Evolutionary conservation across 352 stramenopile genomes (phyloP).

Genomic region (Phytophthora nicotianae): DNA sequence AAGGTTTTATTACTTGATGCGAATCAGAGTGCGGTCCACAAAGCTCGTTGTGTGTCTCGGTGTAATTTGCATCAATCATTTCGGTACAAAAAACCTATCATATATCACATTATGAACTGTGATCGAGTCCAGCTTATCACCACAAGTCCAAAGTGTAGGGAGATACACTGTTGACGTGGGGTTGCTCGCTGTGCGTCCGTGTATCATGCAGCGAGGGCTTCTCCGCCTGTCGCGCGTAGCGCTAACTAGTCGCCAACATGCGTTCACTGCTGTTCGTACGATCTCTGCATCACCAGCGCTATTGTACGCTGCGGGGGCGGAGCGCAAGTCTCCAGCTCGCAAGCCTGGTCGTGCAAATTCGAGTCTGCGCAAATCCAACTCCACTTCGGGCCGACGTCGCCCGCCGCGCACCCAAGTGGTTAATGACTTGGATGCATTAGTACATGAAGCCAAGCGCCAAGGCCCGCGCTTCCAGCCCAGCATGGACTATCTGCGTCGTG

Average conservation of each 20-base stretch:
- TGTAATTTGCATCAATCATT: neutral
- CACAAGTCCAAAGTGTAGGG: neutral
- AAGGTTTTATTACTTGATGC: neutral
- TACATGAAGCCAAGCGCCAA: conserved; percentile 37
- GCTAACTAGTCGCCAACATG: conserved; percentile 3
- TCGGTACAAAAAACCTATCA: conserved; percentile 3
- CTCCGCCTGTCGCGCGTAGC: conserved; percentile 20
- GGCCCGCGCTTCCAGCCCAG: conserved; percentile 37
- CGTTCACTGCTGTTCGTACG: conserved; percentile 9
- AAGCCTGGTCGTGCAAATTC: conserved; percentile 7
- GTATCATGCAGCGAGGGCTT: conserved; percentile 33
- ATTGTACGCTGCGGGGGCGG: neutral
- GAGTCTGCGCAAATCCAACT: conserved; percentile 21
- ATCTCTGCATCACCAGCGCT: conserved; percentile 22
- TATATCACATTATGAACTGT: conserved; percentile 6
- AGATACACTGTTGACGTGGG: conserved; percentile 1
- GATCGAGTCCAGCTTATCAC: neutral
- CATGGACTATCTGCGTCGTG: conserved; percentile 56
- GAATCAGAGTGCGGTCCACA: conserved; percentile 14
- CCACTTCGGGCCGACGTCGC: conserved; percentile 6
- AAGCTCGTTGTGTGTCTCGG: neutral
- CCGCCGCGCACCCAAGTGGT: conserved; percentile 26
- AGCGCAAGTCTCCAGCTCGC: neutral
- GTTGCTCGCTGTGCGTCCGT: conserved; percentile 1
- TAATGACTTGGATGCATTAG: conserved; percentile 46